phyloP scores from a whole-genome alignment of 495 filamentous ascomycete genomes.

The Penicillium alfredii region DNA sequence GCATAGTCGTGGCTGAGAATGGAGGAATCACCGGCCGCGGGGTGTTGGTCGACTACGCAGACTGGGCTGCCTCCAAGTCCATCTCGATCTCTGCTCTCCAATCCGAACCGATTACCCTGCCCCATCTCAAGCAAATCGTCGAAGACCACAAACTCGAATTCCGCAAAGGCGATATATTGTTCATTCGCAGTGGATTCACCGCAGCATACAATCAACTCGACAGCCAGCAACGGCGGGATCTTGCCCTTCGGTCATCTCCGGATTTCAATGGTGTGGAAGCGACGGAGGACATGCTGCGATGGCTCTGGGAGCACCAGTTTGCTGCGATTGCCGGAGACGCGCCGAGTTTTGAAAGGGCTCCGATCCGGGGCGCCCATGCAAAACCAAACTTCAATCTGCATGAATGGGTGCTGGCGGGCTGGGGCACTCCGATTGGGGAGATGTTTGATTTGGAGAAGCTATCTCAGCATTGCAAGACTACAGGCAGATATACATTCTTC shows the following conservation, averaged over 20 bases:
- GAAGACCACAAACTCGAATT: slow-evolving; percentile 30
- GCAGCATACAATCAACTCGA: slow-evolving; percentile 26
- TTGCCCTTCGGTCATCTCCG: slow-evolving; percentile 13
- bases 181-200: slow-evolving; percentile 43
- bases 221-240: slow-evolving; percentile 17
- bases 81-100: slow-evolving; percentile 24
- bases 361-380: slow-evolving; percentile 20
- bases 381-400: slow-evolving; percentile 32
- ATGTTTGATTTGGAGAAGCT: slow-evolving; percentile 51
- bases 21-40: slow-evolving; percentile 43
- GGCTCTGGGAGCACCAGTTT: slow-evolving; percentile 44
- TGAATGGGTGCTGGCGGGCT: slow-evolving; percentile 47
- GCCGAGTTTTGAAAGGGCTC: slow-evolving; percentile 24
- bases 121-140: slow-evolving; percentile 27
- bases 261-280: slow-evolving; percentile 37
- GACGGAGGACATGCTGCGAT: slow-evolving; percentile 29
- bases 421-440: slow-evolving; percentile 52
- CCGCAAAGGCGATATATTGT: slow-evolving; percentile 42
- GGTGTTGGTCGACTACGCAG: slow-evolving; percentile 47
- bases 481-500: slow-evolving; percentile 46
- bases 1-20: slow-evolving; percentile 18
- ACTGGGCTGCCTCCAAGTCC: slow-evolving; percentile 35
- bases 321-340: slow-evolving; percentile 44
- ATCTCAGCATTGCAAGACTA: slow-evolving; percentile 34
- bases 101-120: slow-evolving; percentile 28